Base-by-base conservation (phyloP, 805 yeast genomes). In the Yamadazyma endophytica region DNA sequence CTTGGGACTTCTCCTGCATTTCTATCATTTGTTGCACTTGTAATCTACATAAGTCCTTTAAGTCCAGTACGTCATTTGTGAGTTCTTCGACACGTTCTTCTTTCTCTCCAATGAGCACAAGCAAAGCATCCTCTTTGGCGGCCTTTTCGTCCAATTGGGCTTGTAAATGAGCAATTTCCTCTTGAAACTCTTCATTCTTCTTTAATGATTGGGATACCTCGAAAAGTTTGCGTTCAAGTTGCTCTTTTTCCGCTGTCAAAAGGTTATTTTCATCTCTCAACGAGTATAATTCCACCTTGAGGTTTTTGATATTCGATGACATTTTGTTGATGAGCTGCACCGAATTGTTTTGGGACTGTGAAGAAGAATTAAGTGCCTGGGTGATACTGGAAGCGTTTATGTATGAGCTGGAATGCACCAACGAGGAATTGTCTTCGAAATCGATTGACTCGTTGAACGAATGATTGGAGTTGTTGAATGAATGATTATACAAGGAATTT, bases 11-110 rank as follows among this genome's bases (percentile, higher is more conserved):
- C 22, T 46, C 56, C 42, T 80, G 84, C 46, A 82, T 44, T 25
- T 73, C 81, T 26, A 87, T 78, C 75, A 90, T 70, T 43, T 89
- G 92, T 54, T 85, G 94, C 26, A 90, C 89, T 56, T 90, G 98
- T 40, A 73, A 73, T 39, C 77, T 70, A 54, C 87, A 73, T 64
- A 92, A 65, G 28, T 85, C 94, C 57, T 92, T 92, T 56, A 90
- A 67, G 56, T 92, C 98, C 4, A 67, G 71, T 12, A 92, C 90
- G 50, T 92, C 98, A 6, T 94, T 95, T 42, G 70, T 73, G 27
- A 92, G 67, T 55, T 92, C 98, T 34, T 79, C 83, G 4, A 85
- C 90, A 40, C 67, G 70, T 52, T 94, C 98, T 5, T 86, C 71
- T 52, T 88, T 88, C 50, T 89, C 96, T 5, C 96, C 96, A 11